Base-by-base conservation (phyloP, 208 protist genomes). In the Herpetomonas samuelpessoai region DNA sequence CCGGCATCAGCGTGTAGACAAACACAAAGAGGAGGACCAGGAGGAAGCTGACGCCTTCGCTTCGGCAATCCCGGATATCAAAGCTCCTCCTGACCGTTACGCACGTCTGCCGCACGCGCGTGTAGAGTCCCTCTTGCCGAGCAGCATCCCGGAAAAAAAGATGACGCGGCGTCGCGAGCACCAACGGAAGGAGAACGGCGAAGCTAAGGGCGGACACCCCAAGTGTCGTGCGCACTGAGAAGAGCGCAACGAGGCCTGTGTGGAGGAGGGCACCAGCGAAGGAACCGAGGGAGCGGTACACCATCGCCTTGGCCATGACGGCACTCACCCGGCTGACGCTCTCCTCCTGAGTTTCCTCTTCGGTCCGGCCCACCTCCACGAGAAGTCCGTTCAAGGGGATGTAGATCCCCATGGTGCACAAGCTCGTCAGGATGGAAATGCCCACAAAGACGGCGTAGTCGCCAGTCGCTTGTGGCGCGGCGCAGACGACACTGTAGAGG, bases 331-430 rank as follows among this genome's bases (percentile, higher is more conserved):
- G 54, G 2, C 69, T 66, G 22, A 39, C 67, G 61, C 70, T 80
- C 58, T 80, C 65, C 73, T 65, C 55, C 51, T 62, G 56, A 31
- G 68, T 78, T 62, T 81, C 70, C 16, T 54, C 70, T 51, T 81
- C 70, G 55, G 58, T 46, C 21, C 73, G 62, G 18, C 74, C 74
- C 26, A 81, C 56, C 61, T 81, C 78, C 21, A 85, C 70, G 19
- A 85, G 50, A 0, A 85, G 30, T 3, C 78, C 74, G 51, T 85
- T 81, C 44, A 85, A 53, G 0, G 78, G 74, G 44, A 85, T 75
- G 66, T 76, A 80, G 26, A 76, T 50, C 21, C 64, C 56, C 78
- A 81, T 78, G 26, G 51, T 65, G 52, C 48, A 77, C 35, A 74
- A 51, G 31, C 78, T 64, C 22, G 59, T 61, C 0, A 70, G 35